These are phyloP conservation scores for Ophiostoma sp. DNA, from an alignment of 2,329 filamentous ascomycete genomes.

Conservation along the genomic window DNA sequence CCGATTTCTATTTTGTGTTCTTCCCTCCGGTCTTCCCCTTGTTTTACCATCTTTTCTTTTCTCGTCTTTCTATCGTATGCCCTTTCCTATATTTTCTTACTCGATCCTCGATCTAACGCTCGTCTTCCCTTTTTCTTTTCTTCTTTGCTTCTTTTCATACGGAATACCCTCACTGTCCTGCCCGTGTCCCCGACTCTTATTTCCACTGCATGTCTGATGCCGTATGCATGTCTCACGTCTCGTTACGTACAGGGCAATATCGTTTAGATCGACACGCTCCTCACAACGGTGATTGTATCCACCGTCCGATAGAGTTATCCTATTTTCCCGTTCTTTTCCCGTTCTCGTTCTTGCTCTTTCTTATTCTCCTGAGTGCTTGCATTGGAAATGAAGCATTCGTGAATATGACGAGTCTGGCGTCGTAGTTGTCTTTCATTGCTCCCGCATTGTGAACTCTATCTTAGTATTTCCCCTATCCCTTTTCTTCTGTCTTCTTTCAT, in stretches of 20 bases:
- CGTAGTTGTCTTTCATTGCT: not conserved
- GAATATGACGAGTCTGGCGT: not conserved
- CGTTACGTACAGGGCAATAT: slow-evolving; percentile 1
- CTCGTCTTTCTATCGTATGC: too few relatives aligned
- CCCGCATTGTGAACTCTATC: too few relatives aligned
- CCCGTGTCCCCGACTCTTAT: not conserved
- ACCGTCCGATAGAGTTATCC: too few relatives aligned
- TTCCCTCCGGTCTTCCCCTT: not conserved
- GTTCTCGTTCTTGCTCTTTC: not conserved
- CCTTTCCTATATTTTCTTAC: too few relatives aligned
- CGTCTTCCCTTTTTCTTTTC: not conserved
- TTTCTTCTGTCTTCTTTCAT: too few relatives aligned
- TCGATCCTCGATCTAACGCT: too few relatives aligned
- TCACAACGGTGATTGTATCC: not conserved
- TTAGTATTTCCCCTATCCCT: too few relatives aligned
- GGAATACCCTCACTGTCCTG: not conserved
- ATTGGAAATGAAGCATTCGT: not conserved
- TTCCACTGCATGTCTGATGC: not conserved
- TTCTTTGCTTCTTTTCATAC: not conserved
- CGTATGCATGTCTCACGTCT: not conserved
- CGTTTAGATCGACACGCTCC: not conserved
- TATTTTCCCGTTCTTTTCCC: too few relatives aligned
- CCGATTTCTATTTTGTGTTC: not conserved
- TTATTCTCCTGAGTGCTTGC: not conserved
- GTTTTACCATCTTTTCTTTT: not conserved